Evolutionary conservation across 257 asterid genomes (phyloP).

Genomic region (Primulina huaijiensis): DNA sequence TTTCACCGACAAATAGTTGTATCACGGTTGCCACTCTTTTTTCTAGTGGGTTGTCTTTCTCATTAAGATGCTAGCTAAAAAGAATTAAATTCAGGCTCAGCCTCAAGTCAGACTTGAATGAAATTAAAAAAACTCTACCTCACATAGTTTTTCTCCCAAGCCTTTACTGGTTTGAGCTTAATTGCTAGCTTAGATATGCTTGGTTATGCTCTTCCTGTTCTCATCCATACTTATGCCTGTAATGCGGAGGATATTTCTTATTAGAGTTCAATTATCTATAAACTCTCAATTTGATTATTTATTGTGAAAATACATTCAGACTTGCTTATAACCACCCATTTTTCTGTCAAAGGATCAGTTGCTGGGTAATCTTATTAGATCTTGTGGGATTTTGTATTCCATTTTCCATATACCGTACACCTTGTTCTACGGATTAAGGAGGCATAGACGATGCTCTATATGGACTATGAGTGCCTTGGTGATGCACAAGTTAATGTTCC

Average conservation of each 20-base stretch:
- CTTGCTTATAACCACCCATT: neutral
- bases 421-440: too few relatives aligned
- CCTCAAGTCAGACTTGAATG: neutral
- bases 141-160: too few relatives aligned
- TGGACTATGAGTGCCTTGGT: too few relatives aligned
- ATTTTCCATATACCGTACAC: too few relatives aligned
- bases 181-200: too few relatives aligned
- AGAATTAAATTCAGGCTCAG: neutral
- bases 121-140: neutral
- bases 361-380: neutral
- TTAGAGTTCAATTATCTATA: neutral
- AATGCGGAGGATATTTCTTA: conserved; percentile 3
- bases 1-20: neutral
- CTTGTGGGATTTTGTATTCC: too few relatives aligned
- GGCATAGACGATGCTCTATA: too few relatives aligned
- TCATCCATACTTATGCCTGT: neutral
- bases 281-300: neutral
- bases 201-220: neutral
- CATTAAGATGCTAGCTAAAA: neutral
- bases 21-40: conserved; percentile 7
- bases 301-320: neutral
- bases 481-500: neutral
- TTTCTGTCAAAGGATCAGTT: neutral
- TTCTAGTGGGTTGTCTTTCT: neutral
- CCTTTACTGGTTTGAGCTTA: too few relatives aligned